These are phyloP conservation scores for Aspergillus niger DNA, from an alignment of 2,329 filamentous ascomycete genomes.

Conservation along the genomic window DNA sequence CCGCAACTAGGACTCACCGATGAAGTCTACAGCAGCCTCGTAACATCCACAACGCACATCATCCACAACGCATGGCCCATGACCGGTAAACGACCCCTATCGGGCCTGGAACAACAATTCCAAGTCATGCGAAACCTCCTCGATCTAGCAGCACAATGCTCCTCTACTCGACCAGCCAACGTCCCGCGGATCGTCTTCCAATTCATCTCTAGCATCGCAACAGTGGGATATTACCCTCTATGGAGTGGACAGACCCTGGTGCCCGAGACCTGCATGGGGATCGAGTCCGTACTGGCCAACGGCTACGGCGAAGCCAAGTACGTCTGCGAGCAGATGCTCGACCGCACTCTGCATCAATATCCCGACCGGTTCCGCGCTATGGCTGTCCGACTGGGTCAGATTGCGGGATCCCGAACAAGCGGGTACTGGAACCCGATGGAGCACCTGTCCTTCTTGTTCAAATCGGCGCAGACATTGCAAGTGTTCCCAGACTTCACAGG, in stretches of 20 bases:
- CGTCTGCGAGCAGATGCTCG: constrained; percentile 54
- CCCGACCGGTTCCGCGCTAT: constrained; percentile 47
- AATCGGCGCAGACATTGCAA: constrained; percentile 51
- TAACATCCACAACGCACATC: constrained; percentile 49
- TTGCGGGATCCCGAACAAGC: constrained; percentile 52
- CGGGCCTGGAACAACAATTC: constrained; percentile 29
- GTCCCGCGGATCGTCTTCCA: constrained; percentile 34
- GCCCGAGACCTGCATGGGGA: constrained; percentile 48
- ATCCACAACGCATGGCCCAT: constrained; percentile 36
- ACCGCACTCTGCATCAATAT: constrained; percentile 49
- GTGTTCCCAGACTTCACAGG: constrained; percentile 48
- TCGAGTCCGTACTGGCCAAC: constrained; percentile 46
- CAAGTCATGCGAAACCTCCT: constrained; percentile 55
- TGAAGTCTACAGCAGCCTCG: constrained; percentile 43
- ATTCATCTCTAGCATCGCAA: constrained; percentile 46
- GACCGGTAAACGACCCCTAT: constrained; percentile 22
- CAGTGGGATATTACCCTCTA: constrained; percentile 33
- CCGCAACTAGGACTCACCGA: constrained; percentile 51
- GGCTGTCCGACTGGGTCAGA: constrained; percentile 53
- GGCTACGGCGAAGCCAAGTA: constrained; percentile 58
- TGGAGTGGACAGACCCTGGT: constrained; percentile 35
- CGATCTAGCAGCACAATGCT: constrained; percentile 21
- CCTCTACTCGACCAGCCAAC: not conserved
- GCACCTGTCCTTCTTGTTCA: constrained; percentile 54
- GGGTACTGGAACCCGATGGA: constrained; percentile 60